Conservation (phyloP, 257 asterid species). For the Plantago ovata region DNA sequence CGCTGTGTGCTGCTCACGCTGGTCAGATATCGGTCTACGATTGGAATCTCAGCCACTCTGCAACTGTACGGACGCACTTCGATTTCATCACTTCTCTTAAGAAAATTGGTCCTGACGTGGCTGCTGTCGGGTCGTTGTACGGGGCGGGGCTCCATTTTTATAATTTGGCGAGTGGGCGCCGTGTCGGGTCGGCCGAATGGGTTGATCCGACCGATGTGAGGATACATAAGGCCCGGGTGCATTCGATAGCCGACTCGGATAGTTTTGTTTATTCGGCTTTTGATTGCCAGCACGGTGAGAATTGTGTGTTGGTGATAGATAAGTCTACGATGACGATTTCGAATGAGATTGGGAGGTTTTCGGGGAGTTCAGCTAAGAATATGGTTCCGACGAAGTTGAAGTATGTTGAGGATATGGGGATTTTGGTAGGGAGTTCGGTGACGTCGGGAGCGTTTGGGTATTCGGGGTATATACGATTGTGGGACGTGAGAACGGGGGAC, state of each 20-base stretch:
- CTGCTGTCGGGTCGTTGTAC: conserved; percentile 56
- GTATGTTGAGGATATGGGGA: conserved; percentile 37
- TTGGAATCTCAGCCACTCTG: conserved; percentile 69
- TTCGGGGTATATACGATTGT: conserved; percentile 77
- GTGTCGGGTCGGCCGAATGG: conserved; percentile 76
- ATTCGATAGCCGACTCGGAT: conserved; percentile 58
- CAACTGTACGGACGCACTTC: conserved; percentile 71
- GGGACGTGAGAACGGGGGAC: conserved; percentile 70
- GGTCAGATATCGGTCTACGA: conserved; percentile 89
- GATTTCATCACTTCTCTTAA: conserved; percentile 53
- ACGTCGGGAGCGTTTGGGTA: conserved; percentile 85
- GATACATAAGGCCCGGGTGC: conserved; percentile 73
- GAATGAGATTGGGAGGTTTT: conserved; percentile 65
- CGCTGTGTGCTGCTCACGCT: conserved; percentile 83
- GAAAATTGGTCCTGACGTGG: conserved; percentile 45
- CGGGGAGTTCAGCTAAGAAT: conserved; percentile 67
- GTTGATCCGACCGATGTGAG: conserved; percentile 78
- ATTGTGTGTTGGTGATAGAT: conserved; percentile 67
- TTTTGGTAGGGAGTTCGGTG: conserved; percentile 61
- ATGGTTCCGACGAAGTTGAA: conserved; percentile 63
- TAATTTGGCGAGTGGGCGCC: conserved; percentile 58
- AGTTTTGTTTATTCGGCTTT: conserved; percentile 62
- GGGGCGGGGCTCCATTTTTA: conserved; percentile 74
- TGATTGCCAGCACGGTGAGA: conserved; percentile 77
- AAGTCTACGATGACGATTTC: conserved; percentile 48